These are phyloP conservation scores for Ceriops tagal DNA, from an alignment of 345 rosid genomes.

Conservation along the genomic window DNA sequence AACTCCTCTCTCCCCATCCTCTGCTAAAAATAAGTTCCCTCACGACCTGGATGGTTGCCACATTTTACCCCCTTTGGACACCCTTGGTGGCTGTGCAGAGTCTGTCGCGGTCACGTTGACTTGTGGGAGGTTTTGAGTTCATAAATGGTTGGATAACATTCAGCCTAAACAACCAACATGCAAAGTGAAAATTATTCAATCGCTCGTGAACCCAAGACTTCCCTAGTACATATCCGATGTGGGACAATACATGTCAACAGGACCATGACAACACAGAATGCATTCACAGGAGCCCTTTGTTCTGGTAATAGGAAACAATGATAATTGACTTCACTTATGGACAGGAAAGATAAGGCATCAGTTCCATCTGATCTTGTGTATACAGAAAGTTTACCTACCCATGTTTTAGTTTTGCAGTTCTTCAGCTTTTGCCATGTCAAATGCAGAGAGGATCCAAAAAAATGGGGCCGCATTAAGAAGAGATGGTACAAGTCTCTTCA, in stretches of 20 bases:
- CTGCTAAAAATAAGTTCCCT: slow-evolving; percentile 51
- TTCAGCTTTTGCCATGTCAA: slow-evolving; percentile 24
- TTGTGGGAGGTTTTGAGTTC: too few species aligned
- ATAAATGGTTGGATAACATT: too few species aligned
- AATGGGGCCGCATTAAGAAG: background rate
- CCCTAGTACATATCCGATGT: too few species aligned
- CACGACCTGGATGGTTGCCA: slow-evolving; percentile 30
- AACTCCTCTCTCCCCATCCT: slow-evolving; percentile 45
- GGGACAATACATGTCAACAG: too few species aligned
- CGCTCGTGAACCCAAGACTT: too few species aligned
- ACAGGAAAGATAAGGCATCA: background rate
- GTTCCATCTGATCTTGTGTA: background rate
- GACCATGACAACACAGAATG: too few species aligned
- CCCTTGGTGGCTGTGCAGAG: slow-evolving; percentile 3
- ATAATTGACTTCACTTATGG: too few species aligned
- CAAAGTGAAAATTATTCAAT: too few species aligned
- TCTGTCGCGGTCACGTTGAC: background rate
- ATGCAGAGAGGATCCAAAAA: background rate
- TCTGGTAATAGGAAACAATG: too few species aligned
- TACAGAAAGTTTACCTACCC: slow-evolving; percentile 11
- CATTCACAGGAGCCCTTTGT: background rate
- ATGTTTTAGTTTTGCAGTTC: slow-evolving; percentile 19
- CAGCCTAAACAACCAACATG: too few species aligned
- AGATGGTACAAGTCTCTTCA: too few species aligned
- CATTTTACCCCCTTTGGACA: slow-evolving; percentile 32